phyloP scores from a whole-genome alignment of 2,329 filamentous ascomycete genomes.

The Hymenoscyphus salicellus region DNA sequence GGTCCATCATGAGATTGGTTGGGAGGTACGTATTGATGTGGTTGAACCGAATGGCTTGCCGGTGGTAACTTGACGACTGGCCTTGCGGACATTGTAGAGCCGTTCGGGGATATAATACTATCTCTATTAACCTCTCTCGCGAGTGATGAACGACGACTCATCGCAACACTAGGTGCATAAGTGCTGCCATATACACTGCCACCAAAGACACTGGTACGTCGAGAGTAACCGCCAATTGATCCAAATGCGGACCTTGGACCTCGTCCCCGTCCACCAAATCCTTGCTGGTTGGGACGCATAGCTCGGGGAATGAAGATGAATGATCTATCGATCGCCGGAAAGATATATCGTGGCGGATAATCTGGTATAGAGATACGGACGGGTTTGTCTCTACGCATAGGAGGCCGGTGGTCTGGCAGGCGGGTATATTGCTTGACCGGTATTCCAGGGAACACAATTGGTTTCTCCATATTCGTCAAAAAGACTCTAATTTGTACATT shows the following conservation, averaged over 20 bases:
- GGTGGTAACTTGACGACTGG: conserved; percentile 84
- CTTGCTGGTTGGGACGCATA: conserved; percentile 87
- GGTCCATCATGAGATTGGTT: conserved; percentile 27
- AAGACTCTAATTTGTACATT: conserved; percentile 82
- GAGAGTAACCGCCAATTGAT: conserved; percentile 65
- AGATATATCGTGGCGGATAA: conserved; percentile 79
- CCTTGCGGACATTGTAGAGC: conserved; percentile 67
- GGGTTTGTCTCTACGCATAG: conserved; percentile 90
- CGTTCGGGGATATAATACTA: conserved; percentile 74
- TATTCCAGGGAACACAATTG: conserved; percentile 70
- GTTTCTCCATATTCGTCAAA: conserved; percentile 70
- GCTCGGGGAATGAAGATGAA: conserved; percentile 98
- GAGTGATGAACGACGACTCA: conserved; percentile 82
- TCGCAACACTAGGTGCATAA: conserved; percentile 82
- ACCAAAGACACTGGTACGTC: conserved; percentile 79
- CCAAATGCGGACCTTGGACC: conserved; percentile 66
- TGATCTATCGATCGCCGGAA: conserved; percentile 82
- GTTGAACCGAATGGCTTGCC: conserved; percentile 30
- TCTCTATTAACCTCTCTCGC: conserved; percentile 67
- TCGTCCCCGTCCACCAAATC: conserved; percentile 63
- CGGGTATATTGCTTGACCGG: conserved; percentile 89
- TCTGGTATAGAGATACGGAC: conserved; percentile 88
- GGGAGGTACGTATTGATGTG: conserved; percentile 35
- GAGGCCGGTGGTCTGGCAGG: conserved; percentile 89
- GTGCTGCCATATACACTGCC: conserved; percentile 66